phyloP scores from a whole-genome alignment of 768 basidiomycete genomes.

The Hygrophorus pudorinus region DNA sequence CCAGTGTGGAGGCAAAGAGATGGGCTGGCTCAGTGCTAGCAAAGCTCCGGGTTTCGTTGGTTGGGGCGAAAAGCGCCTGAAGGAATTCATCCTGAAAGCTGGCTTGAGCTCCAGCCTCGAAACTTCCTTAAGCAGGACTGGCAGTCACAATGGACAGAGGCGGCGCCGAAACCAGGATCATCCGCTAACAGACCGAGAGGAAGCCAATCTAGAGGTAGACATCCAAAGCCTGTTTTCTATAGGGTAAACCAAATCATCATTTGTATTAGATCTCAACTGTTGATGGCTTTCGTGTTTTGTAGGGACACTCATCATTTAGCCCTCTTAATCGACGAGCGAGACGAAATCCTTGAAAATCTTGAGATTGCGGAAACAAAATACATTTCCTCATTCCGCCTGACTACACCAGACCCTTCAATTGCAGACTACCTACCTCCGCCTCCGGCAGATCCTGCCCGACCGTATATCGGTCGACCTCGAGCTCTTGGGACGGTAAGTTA shows the following conservation, averaged over 20 bases:
- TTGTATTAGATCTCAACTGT: neutral
- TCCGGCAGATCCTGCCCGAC: conserved; percentile 31
- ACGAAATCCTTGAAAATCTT: conserved; percentile 66
- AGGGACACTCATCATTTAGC: conserved; percentile 67
- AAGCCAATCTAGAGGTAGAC: conserved; percentile 46
- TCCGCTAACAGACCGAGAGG: conserved; percentile 32
- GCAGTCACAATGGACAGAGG: neutral
- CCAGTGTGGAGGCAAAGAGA: conserved; percentile 58
- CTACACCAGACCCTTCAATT: conserved; percentile 66
- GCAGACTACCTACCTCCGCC: conserved; percentile 43
- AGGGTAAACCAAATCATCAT: conserved; percentile 35
- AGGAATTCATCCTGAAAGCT: conserved; percentile 54
- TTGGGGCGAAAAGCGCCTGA: conserved; percentile 67
- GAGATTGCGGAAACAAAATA: conserved; percentile 76
- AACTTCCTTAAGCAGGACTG: conserved; percentile 9
- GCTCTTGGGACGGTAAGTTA: conserved; percentile 34
- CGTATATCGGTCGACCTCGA: conserved; percentile 61
- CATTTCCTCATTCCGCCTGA: conserved; percentile 63
- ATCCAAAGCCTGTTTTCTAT: conserved; percentile 67
- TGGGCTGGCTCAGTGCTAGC: conserved; percentile 63
- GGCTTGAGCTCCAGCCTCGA: conserved; percentile 57
- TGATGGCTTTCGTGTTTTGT: conserved; percentile 5
- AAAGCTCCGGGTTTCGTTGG: conserved; percentile 57
- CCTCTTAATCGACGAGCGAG: conserved; percentile 62
- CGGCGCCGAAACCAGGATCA: conserved; percentile 30